These are phyloP conservation scores for Annulohypoxylon truncatum DNA, from an alignment of 2,329 filamentous ascomycete genomes.

Conservation along the genomic window DNA sequence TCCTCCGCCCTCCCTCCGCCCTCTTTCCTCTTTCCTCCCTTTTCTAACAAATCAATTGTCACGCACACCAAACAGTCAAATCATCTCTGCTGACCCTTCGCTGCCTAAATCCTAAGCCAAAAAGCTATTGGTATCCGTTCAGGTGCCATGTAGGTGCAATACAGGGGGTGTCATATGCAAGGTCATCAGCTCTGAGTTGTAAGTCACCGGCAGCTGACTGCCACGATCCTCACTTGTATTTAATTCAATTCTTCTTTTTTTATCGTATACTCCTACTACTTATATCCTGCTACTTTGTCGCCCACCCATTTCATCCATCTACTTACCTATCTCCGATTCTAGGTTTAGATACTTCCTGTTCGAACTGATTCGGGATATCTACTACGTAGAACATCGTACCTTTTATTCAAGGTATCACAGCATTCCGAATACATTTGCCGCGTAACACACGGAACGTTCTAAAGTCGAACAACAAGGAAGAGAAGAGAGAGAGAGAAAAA, in stretches of 20 bases:
- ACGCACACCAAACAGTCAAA: not conserved
- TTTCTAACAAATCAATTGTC: not conserved
- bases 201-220: constrained; percentile 19
- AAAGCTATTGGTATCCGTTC: constrained; percentile 2
- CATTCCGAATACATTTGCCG: not conserved
- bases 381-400: not conserved
- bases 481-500: not conserved
- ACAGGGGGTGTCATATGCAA: constrained; percentile 21
- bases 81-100: constrained; percentile 19
- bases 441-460: not conserved
- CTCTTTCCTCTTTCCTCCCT: not conserved
- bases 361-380: not conserved
- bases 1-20: not conserved
- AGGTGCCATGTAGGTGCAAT: constrained; percentile 26
- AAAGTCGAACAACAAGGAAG: not conserved
- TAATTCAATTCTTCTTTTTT: not conserved
- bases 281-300: constrained; percentile 1
- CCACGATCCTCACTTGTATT: constrained; percentile 3
- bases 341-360: not conserved
- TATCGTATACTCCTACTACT: not conserved
- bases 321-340: not conserved
- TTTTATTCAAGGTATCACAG: not conserved
- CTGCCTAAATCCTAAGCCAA: constrained; percentile 1
- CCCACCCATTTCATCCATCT: constrained; percentile 1
- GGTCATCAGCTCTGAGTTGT: constrained; percentile 28